A percentile compares a stretch with the other conserved stretches of the same genome.
Evolutionary conservation across 2,329 filamentous ascomycete species (phyloP).

Genomic region (Aspergillus uvarum): DNA sequence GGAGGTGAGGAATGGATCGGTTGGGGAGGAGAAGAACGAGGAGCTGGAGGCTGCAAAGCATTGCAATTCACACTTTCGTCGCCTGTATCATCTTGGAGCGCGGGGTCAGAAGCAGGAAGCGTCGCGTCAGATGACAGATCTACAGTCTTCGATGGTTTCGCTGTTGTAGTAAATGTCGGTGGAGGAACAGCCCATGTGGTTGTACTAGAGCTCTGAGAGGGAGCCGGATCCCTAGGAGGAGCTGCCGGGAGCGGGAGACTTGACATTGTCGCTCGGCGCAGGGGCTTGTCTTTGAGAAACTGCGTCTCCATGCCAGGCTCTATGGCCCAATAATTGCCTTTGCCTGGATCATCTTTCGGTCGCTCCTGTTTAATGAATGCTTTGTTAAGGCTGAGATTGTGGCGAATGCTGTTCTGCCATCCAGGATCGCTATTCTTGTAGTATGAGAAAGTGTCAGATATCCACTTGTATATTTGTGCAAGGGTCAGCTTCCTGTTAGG

Average conservation of each 20-base stretch:
- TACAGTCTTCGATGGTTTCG: slow-evolving; percentile 30
- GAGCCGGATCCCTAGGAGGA: slow-evolving; percentile 31
- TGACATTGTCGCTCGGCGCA: slow-evolving; percentile 48
- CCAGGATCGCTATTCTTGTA: slow-evolving; percentile 82
- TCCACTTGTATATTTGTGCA: slow-evolving; percentile 98
- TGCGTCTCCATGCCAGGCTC: slow-evolving; percentile 83
- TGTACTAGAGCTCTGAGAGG: slow-evolving; percentile 33
- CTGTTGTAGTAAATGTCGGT: slow-evolving; percentile 20
- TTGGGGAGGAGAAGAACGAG: slow-evolving; percentile 51
- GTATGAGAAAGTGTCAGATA: slow-evolving; percentile 89
- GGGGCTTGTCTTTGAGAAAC: slow-evolving; percentile 83
- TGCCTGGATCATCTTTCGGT: slow-evolving; percentile 94
- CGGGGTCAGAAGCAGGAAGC: slow-evolving; percentile 68
- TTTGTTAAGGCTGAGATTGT: slow-evolving; percentile 96
- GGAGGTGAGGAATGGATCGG: slow-evolving; percentile 88
- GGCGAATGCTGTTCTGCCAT: slow-evolving; percentile 99
- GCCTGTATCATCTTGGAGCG: slow-evolving; percentile 54
- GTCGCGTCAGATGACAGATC: slow-evolving; percentile 77
- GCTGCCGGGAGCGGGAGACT: slow-evolving; percentile 41
- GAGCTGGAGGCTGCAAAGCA: slow-evolving; percentile 27
- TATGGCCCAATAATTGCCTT: slow-evolving; percentile 97
- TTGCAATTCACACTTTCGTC: slow-evolving; percentile 42
- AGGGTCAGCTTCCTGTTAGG: slow-evolving; percentile 81
- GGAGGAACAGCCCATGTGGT: slow-evolving; percentile 38
- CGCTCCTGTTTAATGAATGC: slow-evolving; percentile 93